Base-by-base conservation (phyloP, 1,284 basidiomycete species). In the Mrakiaceae sp. region DNA sequence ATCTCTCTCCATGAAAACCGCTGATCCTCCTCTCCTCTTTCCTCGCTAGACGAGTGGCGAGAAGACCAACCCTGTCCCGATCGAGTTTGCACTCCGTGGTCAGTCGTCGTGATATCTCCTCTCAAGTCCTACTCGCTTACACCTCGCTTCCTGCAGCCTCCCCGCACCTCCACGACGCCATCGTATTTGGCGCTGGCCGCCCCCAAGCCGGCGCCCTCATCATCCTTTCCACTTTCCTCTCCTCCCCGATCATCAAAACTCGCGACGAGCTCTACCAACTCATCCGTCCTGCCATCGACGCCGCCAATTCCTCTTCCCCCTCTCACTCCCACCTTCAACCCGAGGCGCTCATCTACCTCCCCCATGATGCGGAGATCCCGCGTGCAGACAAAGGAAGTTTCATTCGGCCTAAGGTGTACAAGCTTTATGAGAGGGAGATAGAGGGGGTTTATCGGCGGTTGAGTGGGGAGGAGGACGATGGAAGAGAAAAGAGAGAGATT, bases 161-260 rank as follows among this genome's bases (percentile, higher is more conserved):
- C 16, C 77, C 79, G 0, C 77, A 80, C 49, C 68, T 79, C 39
- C 71, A 71, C 40, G 79, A 80, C 68, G 82, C 80, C 40, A 79
- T 85, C 67, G 79, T 86, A 56, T 85, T 85, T 60, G 84, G 84
- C 8, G 77, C 80, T 16, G 80, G 77, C 5, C 74, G 79, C 53
- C 78, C 82, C 4, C 81, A 82, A 66, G 76, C 79, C 5, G 84
- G 84, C 5, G 80, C 78, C 4, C 74, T 85, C 10, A 79, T 85
- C 64, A 75, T 84, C 14, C 82, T 52, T 0, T 80, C 82, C 0
- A 27, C 27, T 27, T 27, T 27, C 27, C 27, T 27, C 27, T 27
- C 27, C 27, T 27, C 27, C 27, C 53, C 54, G 16, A 80, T 81
- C 10, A 27, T 2, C 27, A 70, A 76, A 0, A 79, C 75, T 1